These are phyloP conservation scores for Talaromyces liani DNA, from an alignment of 495 filamentous ascomycete species.

Conservation along the genomic window DNA sequence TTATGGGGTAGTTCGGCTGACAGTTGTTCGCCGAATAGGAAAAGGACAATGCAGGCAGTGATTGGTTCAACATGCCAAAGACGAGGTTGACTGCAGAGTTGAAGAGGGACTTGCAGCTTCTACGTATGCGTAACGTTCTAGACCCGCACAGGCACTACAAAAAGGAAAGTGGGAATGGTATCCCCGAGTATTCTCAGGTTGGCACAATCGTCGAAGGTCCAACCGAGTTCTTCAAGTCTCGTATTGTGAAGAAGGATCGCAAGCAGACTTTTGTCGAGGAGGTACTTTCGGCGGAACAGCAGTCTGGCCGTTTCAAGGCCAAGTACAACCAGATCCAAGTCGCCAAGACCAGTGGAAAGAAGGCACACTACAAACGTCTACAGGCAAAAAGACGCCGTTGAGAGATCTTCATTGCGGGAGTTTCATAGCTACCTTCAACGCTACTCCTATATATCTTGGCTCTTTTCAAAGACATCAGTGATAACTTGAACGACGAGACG, in stretches of 20 bases:
- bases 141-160: conserved; percentile 91
- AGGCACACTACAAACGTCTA: conserved; percentile 61
- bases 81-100: conserved; percentile 78
- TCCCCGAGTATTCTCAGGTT: conserved; percentile 79
- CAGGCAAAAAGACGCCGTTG: conserved; percentile 45
- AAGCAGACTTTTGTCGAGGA: conserved; percentile 91
- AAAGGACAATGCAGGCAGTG: conserved; percentile 51
- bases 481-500: conserved; percentile 33
- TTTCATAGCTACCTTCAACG: conserved; percentile 15
- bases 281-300: conserved; percentile 57
- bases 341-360: conserved; percentile 64
- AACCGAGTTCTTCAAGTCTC: conserved; percentile 73
- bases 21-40: conserved; percentile 32
- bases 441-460: conserved; percentile 1
- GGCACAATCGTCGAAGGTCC: conserved; percentile 86
- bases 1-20: conserved; percentile 19
- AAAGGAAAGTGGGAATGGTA: conserved; percentile 61
- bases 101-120: conserved; percentile 76
- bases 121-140: conserved; percentile 81
- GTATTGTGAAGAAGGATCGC: conserved; percentile 77
- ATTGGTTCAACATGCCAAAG: conserved; percentile 80
- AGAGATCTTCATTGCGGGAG: conserved; percentile 12
- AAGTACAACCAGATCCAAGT: conserved; percentile 66
- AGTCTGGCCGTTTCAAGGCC: conserved; percentile 53
- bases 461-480: conserved; percentile 18